These are phyloP conservation scores for Periglandula ipomoeae DNA, from an alignment of 2,329 filamentous ascomycete genomes.

Conservation along the genomic window DNA sequence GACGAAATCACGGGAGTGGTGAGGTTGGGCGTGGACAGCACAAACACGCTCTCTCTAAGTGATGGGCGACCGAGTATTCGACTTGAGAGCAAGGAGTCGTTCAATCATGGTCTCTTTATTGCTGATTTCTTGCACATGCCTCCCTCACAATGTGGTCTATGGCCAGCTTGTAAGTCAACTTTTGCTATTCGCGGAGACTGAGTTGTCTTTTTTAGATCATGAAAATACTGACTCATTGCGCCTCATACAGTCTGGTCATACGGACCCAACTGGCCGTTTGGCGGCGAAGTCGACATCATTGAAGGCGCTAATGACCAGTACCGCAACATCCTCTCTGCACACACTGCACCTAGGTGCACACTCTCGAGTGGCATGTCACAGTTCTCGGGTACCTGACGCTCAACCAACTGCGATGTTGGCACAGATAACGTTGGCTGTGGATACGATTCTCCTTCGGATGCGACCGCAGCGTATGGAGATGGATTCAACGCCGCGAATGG, in stretches of 20 bases:
- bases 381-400: constrained; percentile 18
- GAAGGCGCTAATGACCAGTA: constrained; percentile 58
- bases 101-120: constrained; percentile 59
- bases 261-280: constrained; percentile 47
- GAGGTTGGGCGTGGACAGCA: constrained; percentile 36
- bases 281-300: constrained; percentile 62
- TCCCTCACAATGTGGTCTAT: constrained; percentile 57
- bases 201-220: neutral
- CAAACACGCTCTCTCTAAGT: constrained; percentile 25
- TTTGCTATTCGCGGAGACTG: neutral
- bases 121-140: constrained; percentile 69
- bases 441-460: constrained; percentile 28
- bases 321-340: constrained; percentile 52
- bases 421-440: constrained; percentile 35
- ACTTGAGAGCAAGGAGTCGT: constrained; percentile 54
- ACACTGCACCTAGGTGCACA: constrained; percentile 37
- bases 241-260: constrained; percentile 39
- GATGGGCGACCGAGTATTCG: constrained; percentile 52
- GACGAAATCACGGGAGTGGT: constrained; percentile 32
- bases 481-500: constrained; percentile 57
- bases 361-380: constrained; percentile 13
- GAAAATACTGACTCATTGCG: neutral
- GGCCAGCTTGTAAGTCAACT: constrained; percentile 53
- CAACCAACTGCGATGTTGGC: constrained; percentile 28
- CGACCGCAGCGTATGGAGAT: constrained; percentile 46